phyloP scores from a whole-genome alignment of 148 eudicot genomes.

The Vaccinium darrowii region DNA sequence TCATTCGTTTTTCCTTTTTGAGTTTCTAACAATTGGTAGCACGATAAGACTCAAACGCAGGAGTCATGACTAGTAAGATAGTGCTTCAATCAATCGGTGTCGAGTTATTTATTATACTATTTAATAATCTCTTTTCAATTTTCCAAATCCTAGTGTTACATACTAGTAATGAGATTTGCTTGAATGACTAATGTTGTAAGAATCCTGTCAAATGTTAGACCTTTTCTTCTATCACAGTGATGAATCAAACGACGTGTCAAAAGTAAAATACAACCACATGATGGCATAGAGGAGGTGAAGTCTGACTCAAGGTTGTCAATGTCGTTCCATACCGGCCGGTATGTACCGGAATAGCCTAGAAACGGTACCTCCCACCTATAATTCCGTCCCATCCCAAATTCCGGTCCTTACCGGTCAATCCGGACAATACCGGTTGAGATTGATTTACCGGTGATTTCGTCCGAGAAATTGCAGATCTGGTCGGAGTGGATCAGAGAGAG shows the following conservation, averaged over 20 bases:
- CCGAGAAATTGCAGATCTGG: too few species aligned
- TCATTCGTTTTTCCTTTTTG: neutral
- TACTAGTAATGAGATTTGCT: neutral
- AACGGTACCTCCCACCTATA: too few species aligned
- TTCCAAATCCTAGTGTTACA: neutral
- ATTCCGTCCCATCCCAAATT: too few species aligned
- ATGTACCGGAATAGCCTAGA: too few species aligned
- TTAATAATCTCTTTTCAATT: neutral
- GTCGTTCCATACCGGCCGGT: too few species aligned
- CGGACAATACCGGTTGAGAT: too few species aligned
- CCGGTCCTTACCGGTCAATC: too few species aligned
- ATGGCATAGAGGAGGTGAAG: neutral
- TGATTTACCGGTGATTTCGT: too few species aligned
- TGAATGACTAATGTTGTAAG: neutral
- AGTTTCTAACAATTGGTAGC: neutral
- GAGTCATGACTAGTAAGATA: neutral
- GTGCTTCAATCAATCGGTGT: neutral
- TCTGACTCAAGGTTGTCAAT: neutral
- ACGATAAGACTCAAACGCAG: neutral
- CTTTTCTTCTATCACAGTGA: neutral
- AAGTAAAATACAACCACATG: neutral
- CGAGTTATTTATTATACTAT: neutral
- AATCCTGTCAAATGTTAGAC: neutral
- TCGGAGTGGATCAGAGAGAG: too few species aligned
- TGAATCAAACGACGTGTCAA: neutral